Percentiles rank a stretch among this genome's conserved stretches.
Evolutionary conservation across 2,329 filamentous ascomycete species (phyloP).

Genomic region (Cercospora canescens): DNA sequence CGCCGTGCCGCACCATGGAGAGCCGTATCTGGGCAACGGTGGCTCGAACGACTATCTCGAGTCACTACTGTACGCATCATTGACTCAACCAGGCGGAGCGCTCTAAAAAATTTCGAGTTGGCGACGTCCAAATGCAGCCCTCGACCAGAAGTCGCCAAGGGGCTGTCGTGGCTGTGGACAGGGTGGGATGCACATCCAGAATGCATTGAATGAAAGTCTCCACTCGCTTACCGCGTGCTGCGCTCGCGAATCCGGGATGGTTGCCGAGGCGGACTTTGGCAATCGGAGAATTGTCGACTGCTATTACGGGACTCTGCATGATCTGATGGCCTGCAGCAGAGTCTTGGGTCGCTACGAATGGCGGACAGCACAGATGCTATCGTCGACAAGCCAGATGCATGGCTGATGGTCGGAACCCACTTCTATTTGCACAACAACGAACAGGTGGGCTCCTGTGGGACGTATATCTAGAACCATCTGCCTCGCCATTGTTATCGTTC

Average conservation of each 20-base stretch:
- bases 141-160: not conserved
- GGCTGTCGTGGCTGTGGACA: not conserved
- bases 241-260: slow-evolving; percentile 7
- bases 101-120: not conserved
- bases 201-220: not conserved
- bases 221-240: slow-evolving; percentile 3
- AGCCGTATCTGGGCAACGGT: slow-evolving; percentile 18
- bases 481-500: slow-evolving; percentile 5
- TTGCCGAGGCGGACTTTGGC: slow-evolving; percentile 11
- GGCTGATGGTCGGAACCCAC: slow-evolving; percentile 16
- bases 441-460: not conserved
- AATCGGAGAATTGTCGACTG: slow-evolving; percentile 20
- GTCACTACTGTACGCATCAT: slow-evolving; percentile 4
- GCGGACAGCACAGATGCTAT: slow-evolving; percentile 3
- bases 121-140: not conserved
- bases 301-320: slow-evolving; percentile 13
- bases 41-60: not conserved
- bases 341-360: slow-evolving; percentile 15
- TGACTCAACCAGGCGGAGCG: not conserved
- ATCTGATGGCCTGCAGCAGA: slow-evolving; percentile 10
- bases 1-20: slow-evolving; percentile 22
- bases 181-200: not conserved
- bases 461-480: slow-evolving; percentile 6
- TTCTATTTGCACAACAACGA: slow-evolving; percentile 13
- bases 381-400: slow-evolving; percentile 10